Base-by-base conservation (phyloP, 1,284 basidiomycete genomes). In the Xanthoconium separans region DNA sequence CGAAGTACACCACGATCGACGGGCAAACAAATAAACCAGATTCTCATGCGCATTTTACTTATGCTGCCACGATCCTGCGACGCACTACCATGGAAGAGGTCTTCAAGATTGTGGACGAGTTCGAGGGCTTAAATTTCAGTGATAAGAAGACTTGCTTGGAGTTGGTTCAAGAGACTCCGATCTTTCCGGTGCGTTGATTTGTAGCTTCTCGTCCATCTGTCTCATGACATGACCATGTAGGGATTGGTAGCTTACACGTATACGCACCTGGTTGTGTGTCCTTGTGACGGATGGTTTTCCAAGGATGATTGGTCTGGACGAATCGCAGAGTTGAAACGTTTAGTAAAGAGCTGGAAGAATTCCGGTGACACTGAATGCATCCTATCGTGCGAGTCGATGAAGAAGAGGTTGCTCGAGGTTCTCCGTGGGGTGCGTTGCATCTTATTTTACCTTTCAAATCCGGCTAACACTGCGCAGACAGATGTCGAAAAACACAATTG, bases 161-260 rank as follows among this genome's bases (percentile, higher is more conserved):
- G 18, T 36, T 69, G 41, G 51, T 57, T 31, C 41, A 27, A 43
- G 54, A 49, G 31, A 41, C 20, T 27, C 66, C 62, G 0, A 59
- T 69, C 39, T 66, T 69, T 24, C 66, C 60, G 41, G 66, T 68
- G 40, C 22, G 59, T 2, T 42, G n/a, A 15, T 30, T 31, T 20
- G 3, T 34, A 12, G 7, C 20, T 45, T 45, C 29, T 43, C 16
- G 4, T 53, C 56, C 20, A 2, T 46, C 27, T 16, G n/a, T 51
- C 64, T 68, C 41, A 67, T 27, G 10, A 16, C 10, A 67, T 27
- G 10, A 16, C 10, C 20, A 1, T 34, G 29, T 16, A 65, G 64
- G 64, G 64, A 49, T 44, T 65, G 45, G 63, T 69, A 11, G 66
- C 65, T 29, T 63, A 67, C 29, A 55, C 55, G 0, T 65, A 57